Percentiles rank a stretch among this genome's conserved stretches.
Evolutionary conservation across 2,329 filamentous ascomycete species (phyloP).

Genomic region (Penicillium rolfsii): DNA sequence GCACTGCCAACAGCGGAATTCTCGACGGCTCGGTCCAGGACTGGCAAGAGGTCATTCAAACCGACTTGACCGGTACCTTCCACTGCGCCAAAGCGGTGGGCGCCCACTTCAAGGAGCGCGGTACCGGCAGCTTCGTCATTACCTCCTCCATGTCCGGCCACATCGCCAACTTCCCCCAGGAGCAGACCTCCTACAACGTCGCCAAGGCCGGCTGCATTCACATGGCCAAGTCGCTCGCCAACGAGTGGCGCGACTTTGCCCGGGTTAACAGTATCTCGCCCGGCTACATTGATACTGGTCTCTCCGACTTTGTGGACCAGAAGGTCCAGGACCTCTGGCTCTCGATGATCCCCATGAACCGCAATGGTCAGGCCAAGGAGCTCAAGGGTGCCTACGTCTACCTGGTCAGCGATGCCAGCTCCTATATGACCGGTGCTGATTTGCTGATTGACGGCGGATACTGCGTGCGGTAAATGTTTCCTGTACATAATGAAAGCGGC

Average conservation of each 20-base stretch:
- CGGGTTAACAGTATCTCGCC: conserved; percentile 70
- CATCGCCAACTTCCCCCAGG: conserved; percentile 62
- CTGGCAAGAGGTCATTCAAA: conserved; percentile 76
- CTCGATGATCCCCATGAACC: conserved; percentile 63
- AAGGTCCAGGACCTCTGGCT: conserved; percentile 61
- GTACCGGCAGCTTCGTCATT: conserved; percentile 67
- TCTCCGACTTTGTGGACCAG: conserved; percentile 66
- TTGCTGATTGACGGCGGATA: conserved; percentile 56
- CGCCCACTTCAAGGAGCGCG: conserved; percentile 70
- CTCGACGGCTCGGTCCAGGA: conserved; percentile 72
- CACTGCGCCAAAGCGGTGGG: conserved; percentile 90
- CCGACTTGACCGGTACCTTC: conserved; percentile 84
- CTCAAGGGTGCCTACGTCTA: conserved; percentile 64
- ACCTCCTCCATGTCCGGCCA: conserved; percentile 66
- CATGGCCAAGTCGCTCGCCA: conserved; percentile 65
- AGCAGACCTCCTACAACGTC: conserved; percentile 68
- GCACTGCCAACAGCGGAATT: conserved; percentile 69
- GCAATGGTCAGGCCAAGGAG: conserved; percentile 67
- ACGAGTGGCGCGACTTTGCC: conserved; percentile 71
- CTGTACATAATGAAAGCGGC: conserved; percentile 15
- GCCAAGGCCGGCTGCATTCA: conserved; percentile 71
- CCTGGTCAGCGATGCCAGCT: conserved; percentile 52
- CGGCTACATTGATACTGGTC: conserved; percentile 69
- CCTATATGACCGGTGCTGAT: conserved; percentile 55
- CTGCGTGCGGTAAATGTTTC: conserved; percentile 43